phyloP scores from a whole-genome alignment of 1,284 basidiomycete genomes.

The Pascua guehoae region DNA sequence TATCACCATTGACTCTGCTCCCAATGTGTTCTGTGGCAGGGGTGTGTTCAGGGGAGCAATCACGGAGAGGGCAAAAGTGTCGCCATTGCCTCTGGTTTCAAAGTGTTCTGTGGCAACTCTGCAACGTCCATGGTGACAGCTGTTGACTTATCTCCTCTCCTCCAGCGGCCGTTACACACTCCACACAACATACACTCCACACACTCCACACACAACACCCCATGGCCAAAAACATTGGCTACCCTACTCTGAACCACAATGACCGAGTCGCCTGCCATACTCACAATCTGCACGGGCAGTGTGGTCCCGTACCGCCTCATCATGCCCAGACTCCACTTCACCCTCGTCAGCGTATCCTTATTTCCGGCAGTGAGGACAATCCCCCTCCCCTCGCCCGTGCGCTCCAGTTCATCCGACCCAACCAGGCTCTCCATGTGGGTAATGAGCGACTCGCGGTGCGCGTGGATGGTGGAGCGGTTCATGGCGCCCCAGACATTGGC shows the following conservation, averaged over 20 bases:
- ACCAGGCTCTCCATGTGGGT: constrained; percentile 37
- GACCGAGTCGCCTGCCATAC: constrained; percentile 9
- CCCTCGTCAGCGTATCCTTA: constrained; percentile 51
- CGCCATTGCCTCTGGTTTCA: too few relatives aligned
- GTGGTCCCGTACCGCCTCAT: constrained; percentile 41
- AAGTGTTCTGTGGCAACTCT: too few relatives aligned
- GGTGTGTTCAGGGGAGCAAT: neutral
- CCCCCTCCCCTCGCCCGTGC: constrained; percentile 42
- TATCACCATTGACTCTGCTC: too few relatives aligned
- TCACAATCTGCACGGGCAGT: constrained; percentile 48
- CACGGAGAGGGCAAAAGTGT: too few relatives aligned
- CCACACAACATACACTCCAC: too few relatives aligned
- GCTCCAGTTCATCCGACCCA: constrained; percentile 14
- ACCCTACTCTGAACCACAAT: constrained; percentile 12
- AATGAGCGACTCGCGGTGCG: constrained; percentile 44
- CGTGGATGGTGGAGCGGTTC: constrained; percentile 38
- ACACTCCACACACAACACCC: too few relatives aligned
- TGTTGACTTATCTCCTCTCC: too few relatives aligned
- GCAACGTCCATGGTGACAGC: too few relatives aligned
- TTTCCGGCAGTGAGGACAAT: constrained; percentile 55
- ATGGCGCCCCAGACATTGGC: constrained; percentile 43
- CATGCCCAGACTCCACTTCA: constrained; percentile 48
- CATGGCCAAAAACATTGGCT: too few relatives aligned
- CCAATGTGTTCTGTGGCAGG: too few relatives aligned
- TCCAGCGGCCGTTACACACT: too few relatives aligned